Evolutionary conservation across 2,329 filamentous ascomycete genomes (phyloP).

Genomic region (Fusarium sp.): DNA sequence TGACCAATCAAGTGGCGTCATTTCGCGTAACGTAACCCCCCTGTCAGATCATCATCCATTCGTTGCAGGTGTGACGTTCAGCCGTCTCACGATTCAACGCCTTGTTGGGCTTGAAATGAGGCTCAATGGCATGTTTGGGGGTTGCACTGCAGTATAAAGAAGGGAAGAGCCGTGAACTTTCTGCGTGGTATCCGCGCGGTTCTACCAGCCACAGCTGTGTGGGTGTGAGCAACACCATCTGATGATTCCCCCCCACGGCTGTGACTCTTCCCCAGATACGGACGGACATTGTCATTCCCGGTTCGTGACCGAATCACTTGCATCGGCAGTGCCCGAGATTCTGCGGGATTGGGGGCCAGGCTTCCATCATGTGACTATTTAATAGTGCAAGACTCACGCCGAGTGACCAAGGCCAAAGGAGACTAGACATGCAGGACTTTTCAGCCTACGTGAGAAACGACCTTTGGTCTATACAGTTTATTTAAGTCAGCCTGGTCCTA

Average conservation of each 20-base stretch:
- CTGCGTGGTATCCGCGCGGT: background rate
- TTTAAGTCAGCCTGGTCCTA: background rate
- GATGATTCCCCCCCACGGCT: background rate
- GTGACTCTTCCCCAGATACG: background rate
- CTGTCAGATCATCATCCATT: background rate
- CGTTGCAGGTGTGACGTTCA: background rate
- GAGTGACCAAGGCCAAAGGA: background rate
- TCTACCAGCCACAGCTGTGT: background rate
- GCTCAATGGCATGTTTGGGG: background rate
- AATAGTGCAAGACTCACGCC: background rate
- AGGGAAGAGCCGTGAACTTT: background rate
- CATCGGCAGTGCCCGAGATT: background rate
- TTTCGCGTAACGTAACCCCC: background rate
- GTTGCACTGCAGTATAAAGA: background rate
- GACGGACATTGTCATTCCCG: background rate
- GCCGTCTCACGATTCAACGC: no score
- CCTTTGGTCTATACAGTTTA: background rate
- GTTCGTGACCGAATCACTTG: background rate
- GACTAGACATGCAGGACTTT: background rate
- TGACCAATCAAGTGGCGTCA: background rate
- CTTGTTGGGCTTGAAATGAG: background rate
- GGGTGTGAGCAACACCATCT: background rate
- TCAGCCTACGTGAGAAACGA: background rate
- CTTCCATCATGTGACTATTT: background rate
- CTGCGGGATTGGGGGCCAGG: background rate